Percentiles rank a stretch among this genome's conserved stretches.
phyloP scores from a whole-genome alignment of 306 rosid species.

The Cucumis melo region DNA sequence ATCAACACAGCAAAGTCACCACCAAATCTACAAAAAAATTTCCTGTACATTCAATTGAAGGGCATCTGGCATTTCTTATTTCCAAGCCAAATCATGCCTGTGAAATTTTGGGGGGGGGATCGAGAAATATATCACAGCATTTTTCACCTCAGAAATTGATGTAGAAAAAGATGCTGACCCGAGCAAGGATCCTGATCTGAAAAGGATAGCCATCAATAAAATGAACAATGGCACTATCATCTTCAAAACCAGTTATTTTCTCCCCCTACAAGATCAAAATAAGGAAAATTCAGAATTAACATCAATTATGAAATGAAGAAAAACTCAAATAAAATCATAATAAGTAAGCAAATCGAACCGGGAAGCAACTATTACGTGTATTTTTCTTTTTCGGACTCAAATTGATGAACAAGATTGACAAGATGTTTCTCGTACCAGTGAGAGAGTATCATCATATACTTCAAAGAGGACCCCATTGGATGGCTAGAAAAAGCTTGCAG shows the following conservation, averaged over 20 bases:
- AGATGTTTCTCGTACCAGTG: background rate
- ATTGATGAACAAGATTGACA: background rate
- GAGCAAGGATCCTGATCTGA: background rate
- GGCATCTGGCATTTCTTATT: background rate
- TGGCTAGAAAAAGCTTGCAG: slow-evolving; percentile 1
- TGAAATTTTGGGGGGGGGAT: background rate
- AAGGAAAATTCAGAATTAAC: background rate
- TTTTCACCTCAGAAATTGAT: background rate
- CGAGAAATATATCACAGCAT: background rate
- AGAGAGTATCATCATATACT: background rate
- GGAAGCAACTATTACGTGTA: background rate
- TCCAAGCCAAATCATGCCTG: background rate
- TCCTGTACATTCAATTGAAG: background rate
- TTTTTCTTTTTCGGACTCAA: background rate
- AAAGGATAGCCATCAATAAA: background rate
- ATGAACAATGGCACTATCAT: background rate
- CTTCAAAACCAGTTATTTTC: background rate
- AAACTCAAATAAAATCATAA: background rate
- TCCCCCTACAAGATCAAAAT: slow-evolving; percentile 2
- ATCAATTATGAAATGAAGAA: background rate
- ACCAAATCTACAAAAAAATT: slow-evolving; percentile 4
- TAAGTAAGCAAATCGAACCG: background rate
- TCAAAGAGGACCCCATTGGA: background rate
- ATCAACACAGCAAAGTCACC: background rate
- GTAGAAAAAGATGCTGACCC: background rate